Evolutionary conservation across 768 basidiomycete genomes (phyloP).

Genomic region (Amylocystis lapponica): DNA sequence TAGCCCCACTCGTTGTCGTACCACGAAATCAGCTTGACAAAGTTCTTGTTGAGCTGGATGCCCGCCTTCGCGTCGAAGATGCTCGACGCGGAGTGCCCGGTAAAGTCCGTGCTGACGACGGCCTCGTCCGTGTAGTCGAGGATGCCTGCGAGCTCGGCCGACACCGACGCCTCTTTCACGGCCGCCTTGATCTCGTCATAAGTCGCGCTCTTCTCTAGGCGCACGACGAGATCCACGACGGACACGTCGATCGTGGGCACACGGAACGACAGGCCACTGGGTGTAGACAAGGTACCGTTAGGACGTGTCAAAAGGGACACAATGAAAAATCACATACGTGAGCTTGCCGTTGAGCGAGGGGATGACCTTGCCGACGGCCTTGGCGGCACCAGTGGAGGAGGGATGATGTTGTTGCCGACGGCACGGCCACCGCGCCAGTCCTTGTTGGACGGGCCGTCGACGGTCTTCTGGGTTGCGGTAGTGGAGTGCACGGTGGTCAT

Average conservation of each 20-base stretch:
- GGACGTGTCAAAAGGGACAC: background rate
- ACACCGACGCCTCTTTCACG: slow-evolving; percentile 75
- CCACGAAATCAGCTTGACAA: slow-evolving; percentile 96
- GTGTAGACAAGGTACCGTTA: no score
- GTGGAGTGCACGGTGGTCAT: slow-evolving; percentile 99
- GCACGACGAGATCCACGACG: slow-evolving; percentile 95
- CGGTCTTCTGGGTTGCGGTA: slow-evolving; percentile 93
- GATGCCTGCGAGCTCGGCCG: slow-evolving; percentile 65
- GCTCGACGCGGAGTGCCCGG: slow-evolving; percentile 71
- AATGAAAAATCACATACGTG: slow-evolving; percentile 54
- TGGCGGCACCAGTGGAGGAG: slow-evolving; percentile 97
- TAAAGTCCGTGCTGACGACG: slow-evolving; percentile 92
- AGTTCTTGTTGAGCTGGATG: slow-evolving; percentile 86
- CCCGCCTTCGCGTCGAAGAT: slow-evolving; percentile 95
- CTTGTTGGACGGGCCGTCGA: slow-evolving; percentile 91
- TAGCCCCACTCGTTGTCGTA: slow-evolving; percentile 96
- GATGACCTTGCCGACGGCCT: slow-evolving; percentile 98
- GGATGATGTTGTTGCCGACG: slow-evolving; percentile 98
- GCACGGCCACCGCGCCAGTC: slow-evolving; percentile 98
- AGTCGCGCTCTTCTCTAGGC: slow-evolving; percentile 75
- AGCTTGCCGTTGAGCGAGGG: slow-evolving; percentile 95
- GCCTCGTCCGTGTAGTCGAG: slow-evolving; percentile 89
- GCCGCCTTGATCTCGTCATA: slow-evolving; percentile 91
- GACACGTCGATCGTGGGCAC: slow-evolving; percentile 95
- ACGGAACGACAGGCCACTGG: slow-evolving; percentile 92